Evolutionary conservation across 2,329 filamentous ascomycete species (phyloP), one percentile per base, ranked within the genome.

Genomic region (Simplicillium sp.): DNA sequence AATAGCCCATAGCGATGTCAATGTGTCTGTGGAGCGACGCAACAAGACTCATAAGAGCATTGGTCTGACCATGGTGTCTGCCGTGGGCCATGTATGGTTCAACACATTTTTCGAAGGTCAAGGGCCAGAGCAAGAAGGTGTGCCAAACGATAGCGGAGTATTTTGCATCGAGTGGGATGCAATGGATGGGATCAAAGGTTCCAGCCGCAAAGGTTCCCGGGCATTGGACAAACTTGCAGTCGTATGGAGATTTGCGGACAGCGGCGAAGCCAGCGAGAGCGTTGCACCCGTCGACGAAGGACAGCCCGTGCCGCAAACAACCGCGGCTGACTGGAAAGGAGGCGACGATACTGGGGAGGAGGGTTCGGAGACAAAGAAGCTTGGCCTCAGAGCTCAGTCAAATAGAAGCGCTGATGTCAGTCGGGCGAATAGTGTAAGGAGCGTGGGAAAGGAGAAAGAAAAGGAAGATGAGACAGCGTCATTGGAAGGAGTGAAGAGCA

Each of bases 101-200:
- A 98, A 98, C 55, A 71, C 81, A 2, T 97, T 81, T 61, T 97
- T 97, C 53, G 92, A 97, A 63, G 88, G 89, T 35, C 67, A 76
- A 15, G 84, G 84, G 0, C 80, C 83, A 0, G 84, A 88, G 54
- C 70, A 80, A 34, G 60, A 66, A 20, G 86, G 84, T 17, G 64
- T 69, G 13, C 70, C 86, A 0, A 73, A 84, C 37, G 73, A 81
- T 34, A 84, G 74, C 9, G 90, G 75, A 11, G 66, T 78, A 3
- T 79, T 79, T 38, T 61, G 66, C 43, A 72, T 79, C 20, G 70
- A 71, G 1, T 79, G 75, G 75, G 73, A 77, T 32, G 68, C 70
- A 40, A 85, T 98, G 78, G 92, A 98, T 51, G 92, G 92, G 3
- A 89, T 98, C 60, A 96, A 96, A 59, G 92, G 92, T 1, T 89